Evolutionary conservation across 2,329 filamentous ascomycete genomes (phyloP).

Genomic region (Claviceps sp.): DNA sequence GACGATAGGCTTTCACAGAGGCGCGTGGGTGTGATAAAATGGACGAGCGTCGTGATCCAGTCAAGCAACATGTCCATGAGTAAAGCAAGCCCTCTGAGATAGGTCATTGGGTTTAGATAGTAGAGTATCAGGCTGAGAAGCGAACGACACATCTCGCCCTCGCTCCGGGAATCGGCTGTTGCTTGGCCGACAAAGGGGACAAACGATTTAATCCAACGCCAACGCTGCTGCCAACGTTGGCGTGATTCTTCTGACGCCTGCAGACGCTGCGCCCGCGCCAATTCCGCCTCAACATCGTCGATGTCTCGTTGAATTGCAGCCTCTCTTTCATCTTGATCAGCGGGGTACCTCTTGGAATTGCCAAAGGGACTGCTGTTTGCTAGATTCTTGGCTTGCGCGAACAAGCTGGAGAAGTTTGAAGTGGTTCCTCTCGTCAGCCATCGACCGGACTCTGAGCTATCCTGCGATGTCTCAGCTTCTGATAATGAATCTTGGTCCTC

Average conservation of each 20-base stretch:
- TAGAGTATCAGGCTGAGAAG: conserved; percentile 11
- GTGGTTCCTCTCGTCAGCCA: conserved; percentile 6
- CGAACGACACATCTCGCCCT: background rate
- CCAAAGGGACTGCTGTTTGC: conserved; percentile 7
- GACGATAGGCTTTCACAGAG: conserved; percentile 7
- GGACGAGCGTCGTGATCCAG: conserved; percentile 7
- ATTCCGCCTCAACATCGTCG: conserved; percentile 7
- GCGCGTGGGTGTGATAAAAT: conserved; percentile 4
- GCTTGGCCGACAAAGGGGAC: conserved; percentile 1
- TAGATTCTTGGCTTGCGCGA: conserved; percentile 5
- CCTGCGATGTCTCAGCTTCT: conserved; percentile 1
- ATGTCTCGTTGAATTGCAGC: conserved; percentile 13
- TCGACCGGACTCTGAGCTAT: conserved; percentile 5
- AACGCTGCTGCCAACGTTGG: conserved; percentile 9
- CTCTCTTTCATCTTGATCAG: conserved; percentile 11
- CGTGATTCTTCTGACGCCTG: conserved; percentile 2
- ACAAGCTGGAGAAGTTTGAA: conserved; percentile 4
- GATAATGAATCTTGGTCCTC: background rate
- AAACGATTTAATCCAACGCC: conserved; percentile 12
- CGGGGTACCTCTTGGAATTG: conserved; percentile 2
- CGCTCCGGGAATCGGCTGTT: background rate
- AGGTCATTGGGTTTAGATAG: conserved; percentile 19
- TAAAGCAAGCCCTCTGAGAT: conserved; percentile 15
- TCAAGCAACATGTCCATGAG: conserved; percentile 11
- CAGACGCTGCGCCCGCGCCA: conserved; percentile 1